Evolutionary conservation across 1,139 yeast species (phyloP), one percentile per base, ranked within the genome.

Genomic region (Sugiyamaella sp.): DNA sequence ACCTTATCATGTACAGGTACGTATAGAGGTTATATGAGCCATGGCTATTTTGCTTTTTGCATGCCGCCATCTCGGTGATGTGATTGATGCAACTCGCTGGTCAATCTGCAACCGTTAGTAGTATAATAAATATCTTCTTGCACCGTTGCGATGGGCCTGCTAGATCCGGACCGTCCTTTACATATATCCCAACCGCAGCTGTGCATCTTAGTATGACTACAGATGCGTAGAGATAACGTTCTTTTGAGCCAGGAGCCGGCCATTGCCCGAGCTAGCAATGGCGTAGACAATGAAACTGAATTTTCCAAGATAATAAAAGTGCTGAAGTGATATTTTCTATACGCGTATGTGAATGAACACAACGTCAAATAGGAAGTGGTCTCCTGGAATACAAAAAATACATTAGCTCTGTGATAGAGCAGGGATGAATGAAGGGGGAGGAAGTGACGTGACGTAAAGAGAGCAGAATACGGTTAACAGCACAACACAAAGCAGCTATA

Each of bases 101-200:
- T 29, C 35, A 4, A n/a, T 29, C 35, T 29, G 35, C 35, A 29
- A 29, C 8, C 14, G n/a, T 8, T 12, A 29, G 35, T 29, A 29
- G 35, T 29, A 29, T 29, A 29, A 29, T 8, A 29, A 8, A 29
- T 10, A 29, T 29, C 29, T 4, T 12, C 4, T 12, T 29, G 35
- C 35, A 12, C 35, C 35, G 35, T 29, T 29, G 35, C 35, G 35
- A 29, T 29, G 35, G 35, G n/a, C 35, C 35, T 29, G 14, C 35
- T 29, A 12, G 35, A 29, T 29, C 35, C 35, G 35, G 35, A 8
- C 8, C 14, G 14, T 4, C 14, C 35, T 29, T 14, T 8, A 6
- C 35, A 29, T 29, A n/a, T n/a, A 4, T 8, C 14, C 35, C 8
- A 12, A 29, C 8, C 35, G 14, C 14, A n/a, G n/a, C n/a, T n/a